Evolutionary conservation across 352 stramenopile species (phyloP).

Genomic region (Globisporangium polare): DNA sequence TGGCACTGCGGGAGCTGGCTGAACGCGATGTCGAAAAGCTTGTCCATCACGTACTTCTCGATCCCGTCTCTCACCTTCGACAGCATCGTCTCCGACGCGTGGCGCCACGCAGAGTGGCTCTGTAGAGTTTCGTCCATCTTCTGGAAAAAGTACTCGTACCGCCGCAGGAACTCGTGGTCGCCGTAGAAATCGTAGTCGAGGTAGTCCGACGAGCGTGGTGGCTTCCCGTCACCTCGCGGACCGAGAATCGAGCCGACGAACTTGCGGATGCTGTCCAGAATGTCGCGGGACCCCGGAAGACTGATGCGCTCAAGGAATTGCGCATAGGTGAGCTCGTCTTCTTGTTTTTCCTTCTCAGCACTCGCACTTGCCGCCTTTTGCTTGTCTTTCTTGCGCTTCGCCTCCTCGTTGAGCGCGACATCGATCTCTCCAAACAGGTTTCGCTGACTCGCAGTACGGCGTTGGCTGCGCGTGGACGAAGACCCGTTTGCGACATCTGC

Average conservation of each 20-base stretch:
- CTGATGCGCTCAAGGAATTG: constrained; percentile 77
- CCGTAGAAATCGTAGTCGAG: constrained; percentile 83
- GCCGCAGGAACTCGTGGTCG: constrained; percentile 57
- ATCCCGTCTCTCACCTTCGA: constrained; percentile 74
- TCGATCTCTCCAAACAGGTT: constrained; percentile 65
- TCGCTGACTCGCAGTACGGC: constrained; percentile 29
- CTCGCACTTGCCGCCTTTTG: constrained; percentile 15
- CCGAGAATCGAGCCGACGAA: constrained; percentile 79
- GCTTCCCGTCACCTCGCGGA: constrained; percentile 65
- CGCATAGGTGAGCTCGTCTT: constrained; percentile 63
- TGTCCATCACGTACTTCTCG: constrained; percentile 92
- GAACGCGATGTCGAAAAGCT: constrained; percentile 78
- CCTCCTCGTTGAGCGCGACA: constrained; percentile 15
- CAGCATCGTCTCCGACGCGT: constrained; percentile 58
- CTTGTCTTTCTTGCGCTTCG: constrained; percentile 30
- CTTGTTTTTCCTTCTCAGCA: constrained; percentile 19
- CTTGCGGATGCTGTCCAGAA: constrained; percentile 66
- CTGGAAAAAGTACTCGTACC: constrained; percentile 71
- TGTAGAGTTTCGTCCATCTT: constrained; percentile 58
- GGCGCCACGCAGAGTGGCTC: constrained; percentile 57
- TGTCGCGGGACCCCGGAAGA: constrained; percentile 62
- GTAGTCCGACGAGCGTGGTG: constrained; percentile 62
- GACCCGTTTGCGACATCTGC: constrained; percentile 11
- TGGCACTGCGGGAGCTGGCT: constrained; percentile 61
- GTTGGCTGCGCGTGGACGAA: constrained; percentile 6